These are phyloP conservation scores for Eucalyptus tenuipes DNA, from an alignment of 345 rosid species.

Conservation along the genomic window DNA sequence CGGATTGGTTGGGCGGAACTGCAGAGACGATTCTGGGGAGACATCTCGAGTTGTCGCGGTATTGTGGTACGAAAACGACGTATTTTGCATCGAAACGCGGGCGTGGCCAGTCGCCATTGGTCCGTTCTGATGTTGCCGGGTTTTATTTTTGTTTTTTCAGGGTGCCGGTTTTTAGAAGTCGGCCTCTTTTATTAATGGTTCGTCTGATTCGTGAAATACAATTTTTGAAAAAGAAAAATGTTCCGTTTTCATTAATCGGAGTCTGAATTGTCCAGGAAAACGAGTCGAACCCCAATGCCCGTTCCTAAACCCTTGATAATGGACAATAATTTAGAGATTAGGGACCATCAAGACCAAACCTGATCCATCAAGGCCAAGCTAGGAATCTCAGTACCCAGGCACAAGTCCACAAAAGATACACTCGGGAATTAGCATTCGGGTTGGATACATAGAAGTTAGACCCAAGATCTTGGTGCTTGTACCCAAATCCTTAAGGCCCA, in stretches of 20 bases:
- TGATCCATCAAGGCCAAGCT: not conserved
- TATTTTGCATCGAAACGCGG: not conserved
- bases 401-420: not conserved
- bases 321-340: not conserved
- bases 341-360: not conserved
- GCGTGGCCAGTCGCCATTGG: not conserved
- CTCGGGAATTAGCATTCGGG: rapidly evolving
- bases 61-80: not conserved
- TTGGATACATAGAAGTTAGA: not conserved
- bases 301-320: too few species aligned
- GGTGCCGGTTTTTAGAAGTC: not conserved
- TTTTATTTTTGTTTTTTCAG: too few species aligned
- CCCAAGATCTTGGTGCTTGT: not conserved
- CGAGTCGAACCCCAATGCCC: not conserved
- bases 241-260: not conserved
- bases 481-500: not conserved
- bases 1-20: not conserved
- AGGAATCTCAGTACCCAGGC: not conserved
- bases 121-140: not conserved
- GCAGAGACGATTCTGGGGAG: not conserved
- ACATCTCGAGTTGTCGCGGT: not conserved
- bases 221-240: not conserved
- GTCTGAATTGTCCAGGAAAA: not conserved
- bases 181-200: not conserved
- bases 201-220: not conserved